Base-by-base conservation (phyloP, 306 rosid species). In the Echinosophora koreensis region DNA sequence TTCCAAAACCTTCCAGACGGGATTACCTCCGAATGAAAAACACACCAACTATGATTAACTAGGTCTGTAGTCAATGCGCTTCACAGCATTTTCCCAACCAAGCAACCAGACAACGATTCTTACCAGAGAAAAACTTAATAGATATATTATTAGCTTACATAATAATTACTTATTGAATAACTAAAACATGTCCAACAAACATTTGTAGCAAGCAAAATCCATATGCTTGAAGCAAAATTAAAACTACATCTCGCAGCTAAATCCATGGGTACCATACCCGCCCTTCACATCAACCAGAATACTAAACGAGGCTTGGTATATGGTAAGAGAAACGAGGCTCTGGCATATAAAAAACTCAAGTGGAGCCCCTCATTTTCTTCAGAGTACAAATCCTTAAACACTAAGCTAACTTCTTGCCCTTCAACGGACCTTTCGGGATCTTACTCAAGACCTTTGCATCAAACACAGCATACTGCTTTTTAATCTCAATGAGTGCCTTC, bases 401-500 rank as follows among this genome's bases (percentile, higher is more conserved):
- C 78, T 81, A 88, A 52, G 87, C 87, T 42, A 85, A 37, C 86
- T 87, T 88, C 89, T 89, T 91, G 79, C 82, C 89, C 55, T 89
- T 89, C 86, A 87, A 82, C 12, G 70, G 69, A 27, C 88, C 89
- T 49, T 22, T 83, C 2, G 87, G 90, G 74, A 90, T 78, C 90
- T 88, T 92, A 54, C 89, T 90, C 80, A 87, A 75, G 7, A 94
- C 94, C 86, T 92, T 94, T 14, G 66, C 89, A 73, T 92, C 96
- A 78, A 94, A 85, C 74, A 90, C 88, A 14, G 76, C 83, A 49
- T 92, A 94, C 74, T 86, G 96, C 85, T 82, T 94, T 69, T 89
- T 92, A 16, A 88, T 69, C 88, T 94, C 93, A 49, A 83, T 41
- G 44, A 39, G 4, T 2, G 88, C 92, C 89, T 85, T 92, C 84